Evolutionary conservation across 352 stramenopile genomes (phyloP), one percentile per base, ranked within the genome.

Genomic region (Phytophthora pseudosyringae): DNA sequence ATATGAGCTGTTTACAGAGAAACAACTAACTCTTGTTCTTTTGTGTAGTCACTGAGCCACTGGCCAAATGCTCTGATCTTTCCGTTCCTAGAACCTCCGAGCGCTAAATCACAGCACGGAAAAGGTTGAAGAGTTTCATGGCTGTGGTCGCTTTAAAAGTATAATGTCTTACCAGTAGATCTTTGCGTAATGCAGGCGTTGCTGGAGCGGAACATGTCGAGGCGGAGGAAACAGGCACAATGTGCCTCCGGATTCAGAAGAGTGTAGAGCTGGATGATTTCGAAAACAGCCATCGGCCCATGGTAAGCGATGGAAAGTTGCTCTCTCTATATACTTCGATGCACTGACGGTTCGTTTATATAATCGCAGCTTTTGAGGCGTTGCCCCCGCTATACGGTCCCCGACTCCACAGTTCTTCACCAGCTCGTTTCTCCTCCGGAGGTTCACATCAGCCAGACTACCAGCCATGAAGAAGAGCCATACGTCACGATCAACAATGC

Each of bases 51-150:
- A 3, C 59, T 96, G 48, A 90, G 78, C 36, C 75, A 78, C 41
- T 96, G 88, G 88, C 88, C 88, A 11, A 93, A 93, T 33, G 86
- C 86, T 11, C 63, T 93, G 36, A 65, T 96, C 3, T 93, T 93
- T 64, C 84, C 84, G 21, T 94, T 93, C 41, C 50, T 90, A 25
- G 75, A 90, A 46, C 50, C 72, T 4, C 50, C 75, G 13, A 53
- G 40, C 54, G 25, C 46, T 32, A 67, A 43, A 43, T 44, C 18
- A 41, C 52, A 64, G 44, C 55, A 18, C 54, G 56, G 45, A 54
- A 70, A 67, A 60, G 45, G 43, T 75, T 21, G 11, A n/a, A 40
- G 70, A 39, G 21, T 5, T 26, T 13, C 15, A 39, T 33, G 3
- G 4, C 18, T 47, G 29, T 45, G 15, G 36, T 40, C 12, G 12